Evolutionary conservation across 768 basidiomycete genomes (phyloP), one percentile per base, ranked within the genome.

Genomic region (Termitomyces sp.): DNA sequence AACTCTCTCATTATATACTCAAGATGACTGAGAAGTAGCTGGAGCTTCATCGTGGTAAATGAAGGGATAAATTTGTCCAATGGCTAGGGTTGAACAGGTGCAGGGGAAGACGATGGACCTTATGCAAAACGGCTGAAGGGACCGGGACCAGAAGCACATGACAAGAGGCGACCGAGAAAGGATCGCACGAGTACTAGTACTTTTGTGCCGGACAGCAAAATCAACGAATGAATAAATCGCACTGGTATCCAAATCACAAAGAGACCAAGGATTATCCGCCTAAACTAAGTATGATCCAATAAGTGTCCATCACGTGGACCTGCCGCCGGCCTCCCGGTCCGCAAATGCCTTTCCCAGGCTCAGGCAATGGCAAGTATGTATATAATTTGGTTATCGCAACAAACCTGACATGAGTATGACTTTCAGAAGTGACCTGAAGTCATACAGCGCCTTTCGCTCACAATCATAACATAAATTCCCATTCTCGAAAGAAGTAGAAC

Each of bases 21-120:
- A 0, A 57, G 36, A 57, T 59, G 46, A 36, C 22, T 26, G 18
- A 52, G 39, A 50, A 61, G 53, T 43, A 62, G 32, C 7, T 42
- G 57, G 24, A 58, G 59, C 57, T 58, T 60, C 65, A 66, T 66
- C 63, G 59, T 61, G 63, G 61, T 29, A 63, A 58, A 13, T 22
- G 29, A 41, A 26, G 42, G 57, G 44, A 24, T 41, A 37, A 7
- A 39, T 14, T 50, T 55, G 46, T 34, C 24, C 44, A 53, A 14
- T 41, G 37, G 37, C 27, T 47, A 20, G 53, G 20, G 20, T 55
- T 24, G 50, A 41, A 48, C 24, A 7, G 46, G 46, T 49, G 55
- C 16, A 31, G 46, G 22, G 49, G 59, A 51, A 59, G 56, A 41
- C 18, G 49, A 29, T 51, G 57, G n/a, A 57, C 53, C 61, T 56